These are phyloP conservation scores for Perkinsus olseni DNA, from an alignment of 169 alveolate genomes.

Conservation along the genomic window DNA sequence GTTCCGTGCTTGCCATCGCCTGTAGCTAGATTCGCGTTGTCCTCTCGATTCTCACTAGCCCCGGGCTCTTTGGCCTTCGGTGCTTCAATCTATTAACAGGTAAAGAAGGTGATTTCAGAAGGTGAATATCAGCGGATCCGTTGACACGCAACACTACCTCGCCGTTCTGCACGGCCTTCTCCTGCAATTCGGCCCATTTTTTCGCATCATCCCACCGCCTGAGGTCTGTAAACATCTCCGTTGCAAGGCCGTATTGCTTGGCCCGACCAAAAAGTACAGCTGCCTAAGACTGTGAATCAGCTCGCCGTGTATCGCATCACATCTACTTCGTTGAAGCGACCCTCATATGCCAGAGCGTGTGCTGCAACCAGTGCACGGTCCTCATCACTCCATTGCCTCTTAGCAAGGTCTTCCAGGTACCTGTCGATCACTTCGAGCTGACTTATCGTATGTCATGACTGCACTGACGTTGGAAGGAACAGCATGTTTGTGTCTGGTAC, in stretches of 20 bases:
- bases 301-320: background rate
- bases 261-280: conserved; percentile 37
- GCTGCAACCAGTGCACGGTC: conserved; percentile 53
- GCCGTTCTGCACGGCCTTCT: background rate
- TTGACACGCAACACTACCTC: background rate
- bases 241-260: conserved; percentile 32
- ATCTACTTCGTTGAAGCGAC: conserved; percentile 42
- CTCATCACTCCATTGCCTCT: conserved; percentile 11
- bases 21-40: background rate
- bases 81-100: background rate
- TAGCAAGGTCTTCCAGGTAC: background rate
- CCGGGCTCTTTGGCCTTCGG: background rate
- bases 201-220: conserved; percentile 42
- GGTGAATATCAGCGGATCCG: background rate
- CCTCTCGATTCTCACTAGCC: background rate
- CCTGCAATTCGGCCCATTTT: background rate
- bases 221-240: conserved; percentile 44
- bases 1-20: background rate
- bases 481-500: background rate
- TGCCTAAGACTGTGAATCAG: conserved; percentile 18
- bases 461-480: background rate
- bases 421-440: background rate
- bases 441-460: background rate
- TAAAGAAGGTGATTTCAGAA: background rate
- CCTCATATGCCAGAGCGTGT: conserved; percentile 53